phyloP scores from a whole-genome alignment of 139 green algal genomes.

The Zygnema cylindricum region DNA sequence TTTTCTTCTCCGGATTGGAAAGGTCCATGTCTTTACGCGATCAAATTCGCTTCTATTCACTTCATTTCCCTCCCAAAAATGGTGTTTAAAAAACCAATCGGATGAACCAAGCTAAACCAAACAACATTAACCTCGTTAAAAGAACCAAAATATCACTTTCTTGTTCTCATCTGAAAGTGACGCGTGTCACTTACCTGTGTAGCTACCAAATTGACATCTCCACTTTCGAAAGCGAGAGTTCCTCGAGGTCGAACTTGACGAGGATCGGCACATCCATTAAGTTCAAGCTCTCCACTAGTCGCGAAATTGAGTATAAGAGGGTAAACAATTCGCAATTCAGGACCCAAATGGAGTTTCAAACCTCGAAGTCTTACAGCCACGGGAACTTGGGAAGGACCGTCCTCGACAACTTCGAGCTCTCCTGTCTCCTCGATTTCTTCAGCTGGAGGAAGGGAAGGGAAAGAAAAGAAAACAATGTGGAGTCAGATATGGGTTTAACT shows the following conservation, averaged over 20 bases:
- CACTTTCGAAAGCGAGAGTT: constrained; percentile 75
- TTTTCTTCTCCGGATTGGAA: too few species aligned
- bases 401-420: not conserved
- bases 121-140: too few species aligned
- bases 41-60: too few species aligned
- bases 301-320: constrained; percentile 79
- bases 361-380: constrained; percentile 54
- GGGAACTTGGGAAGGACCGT: not conserved
- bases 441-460: not conserved
- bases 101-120: too few species aligned
- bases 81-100: too few species aligned
- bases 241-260: constrained; percentile 65
- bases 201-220: constrained; percentile 92
- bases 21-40: too few species aligned
- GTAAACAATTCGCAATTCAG: constrained; percentile 87
- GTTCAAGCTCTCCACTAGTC: constrained; percentile 69
- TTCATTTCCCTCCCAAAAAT: too few species aligned
- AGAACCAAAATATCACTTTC: too few species aligned
- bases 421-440: constrained; percentile 8
- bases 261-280: constrained; percentile 75
- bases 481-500: constrained; percentile 28
- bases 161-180: too few species aligned
- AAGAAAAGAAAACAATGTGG: not conserved
- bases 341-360: constrained; percentile 78
- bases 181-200: constrained; percentile 91